Base-by-base conservation (phyloP, 306 rosid genomes). In the Elaeagnus macrophylla region DNA sequence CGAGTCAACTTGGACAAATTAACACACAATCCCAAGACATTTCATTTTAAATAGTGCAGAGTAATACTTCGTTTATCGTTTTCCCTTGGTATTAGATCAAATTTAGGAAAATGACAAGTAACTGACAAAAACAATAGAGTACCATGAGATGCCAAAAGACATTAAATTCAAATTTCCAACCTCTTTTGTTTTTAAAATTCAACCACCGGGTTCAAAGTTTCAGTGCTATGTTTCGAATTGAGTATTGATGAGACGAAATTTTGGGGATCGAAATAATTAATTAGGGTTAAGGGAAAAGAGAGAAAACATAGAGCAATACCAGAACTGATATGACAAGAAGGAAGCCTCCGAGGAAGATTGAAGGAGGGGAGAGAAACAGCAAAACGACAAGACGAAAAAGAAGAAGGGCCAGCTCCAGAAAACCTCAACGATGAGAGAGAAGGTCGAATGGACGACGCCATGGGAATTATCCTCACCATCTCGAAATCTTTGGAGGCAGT, bases 371-470 rank as follows among this genome's bases (percentile, higher is more conserved):
- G 56, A 48, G 82, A 68, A 37, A 74, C 77, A 25, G 61, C 50
- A 38, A 58, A 53, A 25, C 79, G 90, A 64, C 88, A 64, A 25
- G 51, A 57, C 46, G 32, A 25, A 25, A 25, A 25, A 25, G 32
- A 25, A 25, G 32, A 25, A 25, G 32, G 4, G 32, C 4, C 32
- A 25, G 64, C 15, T 17, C 60, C 59, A 2, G 77, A 52, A 71
- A 79, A 70, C 48, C 60, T 62, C 39, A 88, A 61, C 14, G 91
- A 75, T 10, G 88, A 77, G 64, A 86, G 82, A 62, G 90, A 75
- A 9, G 95, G 96, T 52, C 81, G 73, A 69, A 88, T 70, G 46
- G 94, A 71, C 46, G 91, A 82, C 25, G 94, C 91, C 88, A 79
- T 77, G 12, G 88, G 95, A 46, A 83, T 61, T 45, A 76, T 66